These are phyloP conservation scores for Penium margaritaceum DNA, from an alignment of 139 green algal species.

Conservation along the genomic window DNA sequence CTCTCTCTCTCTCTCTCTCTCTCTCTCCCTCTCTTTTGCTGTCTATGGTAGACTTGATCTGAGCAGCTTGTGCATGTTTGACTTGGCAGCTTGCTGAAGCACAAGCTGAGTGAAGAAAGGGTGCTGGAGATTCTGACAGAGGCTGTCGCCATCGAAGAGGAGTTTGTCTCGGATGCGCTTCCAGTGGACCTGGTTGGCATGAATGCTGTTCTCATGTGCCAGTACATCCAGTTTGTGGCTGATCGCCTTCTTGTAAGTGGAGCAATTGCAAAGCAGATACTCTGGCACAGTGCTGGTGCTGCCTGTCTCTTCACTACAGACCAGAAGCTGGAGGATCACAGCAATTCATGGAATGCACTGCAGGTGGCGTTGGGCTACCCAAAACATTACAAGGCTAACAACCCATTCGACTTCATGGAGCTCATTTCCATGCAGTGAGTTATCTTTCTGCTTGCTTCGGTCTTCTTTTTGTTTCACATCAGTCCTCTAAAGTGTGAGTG, in stretches of 20 bases:
- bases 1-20: not conserved
- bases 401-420: conserved; percentile 85
- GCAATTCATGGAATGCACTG: no score
- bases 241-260: conserved; percentile 81
- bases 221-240: conserved; percentile 97
- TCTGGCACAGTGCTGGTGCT: not conserved
- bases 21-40: not conserved
- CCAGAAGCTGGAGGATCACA: not conserved
- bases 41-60: not conserved
- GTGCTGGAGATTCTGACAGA: conserved; percentile 74
- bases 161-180: conserved; percentile 83
- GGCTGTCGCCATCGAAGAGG: conserved; percentile 87
- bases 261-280: no score
- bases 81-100: conserved; percentile 60
- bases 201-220: conserved; percentile 69
- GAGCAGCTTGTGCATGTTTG: not conserved
- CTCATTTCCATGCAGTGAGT: conserved; percentile 69
- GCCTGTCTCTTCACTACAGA: not conserved
- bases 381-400: conserved; percentile 57
- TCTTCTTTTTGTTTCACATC: not conserved
- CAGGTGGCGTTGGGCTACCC: conserved; percentile 39
- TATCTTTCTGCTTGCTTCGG: not conserved
- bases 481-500: not conserved
- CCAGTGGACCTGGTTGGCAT: conserved; percentile 69
- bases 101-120: conserved; percentile 60